Percentiles rank a stretch among this genome's conserved stretches.
These are phyloP conservation scores for Ailanthus altissimus DNA, from an alignment of 345 rosid genomes.

Conservation along the genomic window DNA sequence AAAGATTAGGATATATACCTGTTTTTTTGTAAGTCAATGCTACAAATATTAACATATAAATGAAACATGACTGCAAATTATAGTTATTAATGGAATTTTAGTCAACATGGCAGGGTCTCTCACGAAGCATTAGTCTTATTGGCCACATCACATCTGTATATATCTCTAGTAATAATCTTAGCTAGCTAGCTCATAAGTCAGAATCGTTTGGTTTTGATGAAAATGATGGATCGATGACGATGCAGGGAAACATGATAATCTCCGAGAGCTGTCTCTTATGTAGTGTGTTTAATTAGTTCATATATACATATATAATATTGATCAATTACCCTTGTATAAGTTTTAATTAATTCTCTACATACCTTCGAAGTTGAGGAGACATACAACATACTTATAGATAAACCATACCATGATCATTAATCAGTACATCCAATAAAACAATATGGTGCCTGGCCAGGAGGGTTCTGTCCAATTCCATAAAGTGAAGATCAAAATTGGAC, in stretches of 20 bases:
- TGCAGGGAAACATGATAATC: not conserved
- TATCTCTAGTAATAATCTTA: not conserved
- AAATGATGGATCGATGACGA: not conserved
- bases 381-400: no score
- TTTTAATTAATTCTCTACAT: no score
- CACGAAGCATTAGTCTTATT: not conserved
- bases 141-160: not conserved
- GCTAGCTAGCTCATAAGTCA: no score
- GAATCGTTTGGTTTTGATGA: not conserved
- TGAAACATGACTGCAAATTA: no score
- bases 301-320: not conserved
- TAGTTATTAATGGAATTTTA: not conserved
- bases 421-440: slow-evolving; percentile 14
- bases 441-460: slow-evolving; percentile 20
- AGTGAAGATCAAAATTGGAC: slow-evolving; percentile 37
- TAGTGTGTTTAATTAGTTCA: not conserved
- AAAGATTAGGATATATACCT: no score
- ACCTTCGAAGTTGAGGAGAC: no score
- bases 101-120: slow-evolving; percentile 8
- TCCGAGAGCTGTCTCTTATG: not conserved
- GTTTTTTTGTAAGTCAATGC: no score
- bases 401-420: no score
- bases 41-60: no score
- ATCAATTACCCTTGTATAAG: no score
- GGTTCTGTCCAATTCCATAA: slow-evolving; percentile 26